phyloP scores from a whole-genome alignment of 805 yeast genomes.

The Groenewaldozyma salmanticensis region DNA sequence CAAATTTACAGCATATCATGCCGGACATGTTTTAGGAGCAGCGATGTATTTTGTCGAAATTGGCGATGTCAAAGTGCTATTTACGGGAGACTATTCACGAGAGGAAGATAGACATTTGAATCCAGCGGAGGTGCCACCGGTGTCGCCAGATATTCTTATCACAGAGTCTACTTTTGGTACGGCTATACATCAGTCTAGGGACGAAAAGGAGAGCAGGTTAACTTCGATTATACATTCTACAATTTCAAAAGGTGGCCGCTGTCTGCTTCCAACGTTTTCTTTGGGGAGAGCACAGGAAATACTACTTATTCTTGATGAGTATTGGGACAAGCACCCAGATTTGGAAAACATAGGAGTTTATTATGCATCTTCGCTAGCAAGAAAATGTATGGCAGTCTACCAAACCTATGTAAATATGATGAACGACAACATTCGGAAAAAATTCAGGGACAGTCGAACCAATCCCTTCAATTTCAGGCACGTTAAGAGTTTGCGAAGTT shows the following conservation, averaged over 20 bases:
- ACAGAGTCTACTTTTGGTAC: constrained; percentile 97
- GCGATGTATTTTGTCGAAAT: constrained; percentile 95
- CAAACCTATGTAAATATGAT: constrained; percentile 95
- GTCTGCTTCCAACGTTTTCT: constrained; percentile 89
- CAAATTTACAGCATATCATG: constrained; percentile 94
- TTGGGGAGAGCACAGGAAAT: constrained; percentile 95
- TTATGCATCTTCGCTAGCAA: constrained; percentile 88
- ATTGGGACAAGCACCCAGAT: constrained; percentile 81
- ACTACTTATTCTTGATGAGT: constrained; percentile 81
- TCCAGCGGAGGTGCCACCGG: constrained; percentile 82
- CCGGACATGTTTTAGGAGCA: constrained; percentile 99
- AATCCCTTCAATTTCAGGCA: constrained; percentile 89
- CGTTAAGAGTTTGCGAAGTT: constrained; percentile 65
- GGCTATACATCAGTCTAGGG: constrained; percentile 87
- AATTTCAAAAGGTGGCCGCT: constrained; percentile 79
- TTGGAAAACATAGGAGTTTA: constrained; percentile 73
- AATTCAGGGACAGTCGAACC: constrained; percentile 63
- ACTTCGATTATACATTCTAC: constrained; percentile 80
- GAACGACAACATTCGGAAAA: constrained; percentile 80
- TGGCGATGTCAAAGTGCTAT: constrained; percentile 79
- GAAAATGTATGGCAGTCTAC: constrained; percentile 94
- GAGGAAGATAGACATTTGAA: constrained; percentile 93
- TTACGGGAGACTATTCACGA: constrained; percentile 95
- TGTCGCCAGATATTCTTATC: constrained; percentile 78
- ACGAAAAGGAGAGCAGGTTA: constrained; percentile 72